phyloP scores from a whole-genome alignment of 148 eudicot genomes.

The Mesembryanthemum crystallinum region DNA sequence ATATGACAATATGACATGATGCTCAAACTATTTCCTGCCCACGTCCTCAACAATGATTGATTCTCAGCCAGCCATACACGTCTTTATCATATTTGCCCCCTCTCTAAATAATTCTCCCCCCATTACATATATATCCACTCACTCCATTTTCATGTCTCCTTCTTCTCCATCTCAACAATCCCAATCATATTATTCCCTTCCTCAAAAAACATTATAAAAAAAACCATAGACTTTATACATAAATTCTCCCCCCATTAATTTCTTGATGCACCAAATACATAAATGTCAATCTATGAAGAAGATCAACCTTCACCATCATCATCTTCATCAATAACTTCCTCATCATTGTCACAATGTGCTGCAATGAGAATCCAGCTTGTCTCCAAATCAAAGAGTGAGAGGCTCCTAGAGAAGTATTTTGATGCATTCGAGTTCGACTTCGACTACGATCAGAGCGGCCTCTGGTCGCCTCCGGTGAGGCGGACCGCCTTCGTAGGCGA shows the following conservation, averaged over 20 bases:
- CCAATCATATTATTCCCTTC: slow-evolving; percentile 14
- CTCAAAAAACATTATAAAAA: background rate
- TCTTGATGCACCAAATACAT: background rate
- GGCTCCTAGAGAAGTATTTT: slow-evolving; percentile 47
- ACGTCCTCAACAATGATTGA: slow-evolving; percentile 37
- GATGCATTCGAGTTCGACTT: slow-evolving; percentile 55
- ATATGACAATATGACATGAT: slow-evolving; percentile 20
- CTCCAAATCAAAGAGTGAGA: slow-evolving; percentile 44
- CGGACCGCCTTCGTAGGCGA: slow-evolving; percentile 41
- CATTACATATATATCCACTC: slow-evolving; percentile 31
- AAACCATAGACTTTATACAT: no score
- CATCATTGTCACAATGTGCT: slow-evolving; percentile 21
- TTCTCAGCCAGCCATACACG: slow-evolving; percentile 40
- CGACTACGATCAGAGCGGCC: slow-evolving; percentile 48
- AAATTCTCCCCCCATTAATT: background rate
- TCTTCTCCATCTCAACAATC: slow-evolving; percentile 29
- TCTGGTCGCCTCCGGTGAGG: slow-evolving; percentile 59
- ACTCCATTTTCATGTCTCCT: slow-evolving; percentile 25
- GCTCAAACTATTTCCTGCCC: slow-evolving; percentile 20
- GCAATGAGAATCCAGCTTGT: slow-evolving; percentile 33
- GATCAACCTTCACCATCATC: no score
- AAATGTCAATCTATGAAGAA: slow-evolving; percentile 19
- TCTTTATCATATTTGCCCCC: slow-evolving; percentile 31
- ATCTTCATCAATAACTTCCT: no score
- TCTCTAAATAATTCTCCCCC: slow-evolving; percentile 15